Evolutionary conservation across 2,329 filamentous ascomycete genomes (phyloP).

Genomic region (Phyllosticta ampelicida): DNA sequence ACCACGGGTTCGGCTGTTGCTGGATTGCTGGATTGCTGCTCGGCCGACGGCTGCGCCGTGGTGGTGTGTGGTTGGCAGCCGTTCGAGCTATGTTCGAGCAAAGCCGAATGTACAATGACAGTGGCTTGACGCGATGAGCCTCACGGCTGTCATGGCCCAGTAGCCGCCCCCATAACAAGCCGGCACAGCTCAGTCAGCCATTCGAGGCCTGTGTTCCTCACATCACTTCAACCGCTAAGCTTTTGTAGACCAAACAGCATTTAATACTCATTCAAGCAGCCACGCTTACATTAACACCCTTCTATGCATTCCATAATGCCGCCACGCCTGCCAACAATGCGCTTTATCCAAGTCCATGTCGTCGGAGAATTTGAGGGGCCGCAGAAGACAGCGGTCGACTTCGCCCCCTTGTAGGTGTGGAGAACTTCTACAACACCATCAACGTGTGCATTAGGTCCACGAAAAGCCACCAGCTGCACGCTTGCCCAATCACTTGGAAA

Average conservation of each 20-base stretch:
- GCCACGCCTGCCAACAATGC: not conserved
- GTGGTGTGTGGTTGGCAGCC: not conserved
- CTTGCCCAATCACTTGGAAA: not conserved
- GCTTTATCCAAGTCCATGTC: not conserved
- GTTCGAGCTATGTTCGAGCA: not conserved
- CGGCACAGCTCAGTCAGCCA: not conserved
- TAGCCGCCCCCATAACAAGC: not conserved
- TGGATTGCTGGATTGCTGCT: not conserved
- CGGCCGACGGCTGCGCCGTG: not conserved
- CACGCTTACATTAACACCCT: not conserved
- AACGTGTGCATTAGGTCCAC: not conserved
- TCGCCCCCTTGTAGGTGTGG: not conserved
- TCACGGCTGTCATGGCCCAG: not conserved
- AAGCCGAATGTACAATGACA: not conserved
- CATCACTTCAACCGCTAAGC: not conserved
- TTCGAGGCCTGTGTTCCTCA: not conserved
- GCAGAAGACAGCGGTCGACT: not conserved
- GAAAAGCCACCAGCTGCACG: not conserved
- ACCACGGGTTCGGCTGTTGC: not conserved
- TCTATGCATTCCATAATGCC: not conserved
- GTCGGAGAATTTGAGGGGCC: conserved; percentile 9
- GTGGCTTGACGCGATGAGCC: not conserved
- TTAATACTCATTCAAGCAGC: not conserved
- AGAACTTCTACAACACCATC: not conserved
- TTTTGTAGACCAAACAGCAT: not conserved